Evolutionary conservation across 768 basidiomycete genomes (phyloP), one percentile per base, ranked within the genome.

Genomic region (Psilocybe cubensis): DNA sequence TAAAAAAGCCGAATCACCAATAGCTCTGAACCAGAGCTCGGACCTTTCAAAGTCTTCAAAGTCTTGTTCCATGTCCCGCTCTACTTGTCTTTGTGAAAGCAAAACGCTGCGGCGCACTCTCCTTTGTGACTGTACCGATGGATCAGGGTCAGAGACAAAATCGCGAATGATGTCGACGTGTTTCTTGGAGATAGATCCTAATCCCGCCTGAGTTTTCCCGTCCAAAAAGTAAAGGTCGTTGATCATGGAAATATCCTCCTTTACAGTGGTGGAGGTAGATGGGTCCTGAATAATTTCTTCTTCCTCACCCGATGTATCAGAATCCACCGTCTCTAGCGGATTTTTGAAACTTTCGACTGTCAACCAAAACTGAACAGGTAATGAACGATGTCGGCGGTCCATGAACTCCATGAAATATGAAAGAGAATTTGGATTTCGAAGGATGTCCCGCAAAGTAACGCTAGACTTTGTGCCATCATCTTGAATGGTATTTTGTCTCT

Each of bases 371-470:
- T 98, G 96, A 3, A 97, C 93, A 9, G 94, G 84, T 11, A 92
- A 67, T 11, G 95, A 91, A 27, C 90, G 85, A 58, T 86, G 82
- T 7, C 91, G 84, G 12, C 97, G 84, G 63, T 98, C 97, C 93
- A 98, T 96, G 65, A 93, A 97, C 75, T 99, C 97, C 88, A 98
- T 95, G 75, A 96, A 92, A 70, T 97, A 96, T 2, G 92, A 94
- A 2, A 98, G 81, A 0, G 94, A 94, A 33, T 87, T 89, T 0
- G 96, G 96, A 63, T 94, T 95, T 21, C 87, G 78, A 3, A 99
- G 84, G 49, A 98, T 82, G 51, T 94, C 90, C 35, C 91, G 84
- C 3, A 96, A 79, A 0, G 83, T 78, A 21, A 91, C 72, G 10
- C 82, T 75, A 4, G 83, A 76, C 42, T 83, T 78, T 20, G 74